A percentile compares a stretch with the other conserved stretches of the same genome.
These are phyloP conservation scores for Fraxinus baroniana DNA, from an alignment of 305 asterid species.

Conservation along the genomic window DNA sequence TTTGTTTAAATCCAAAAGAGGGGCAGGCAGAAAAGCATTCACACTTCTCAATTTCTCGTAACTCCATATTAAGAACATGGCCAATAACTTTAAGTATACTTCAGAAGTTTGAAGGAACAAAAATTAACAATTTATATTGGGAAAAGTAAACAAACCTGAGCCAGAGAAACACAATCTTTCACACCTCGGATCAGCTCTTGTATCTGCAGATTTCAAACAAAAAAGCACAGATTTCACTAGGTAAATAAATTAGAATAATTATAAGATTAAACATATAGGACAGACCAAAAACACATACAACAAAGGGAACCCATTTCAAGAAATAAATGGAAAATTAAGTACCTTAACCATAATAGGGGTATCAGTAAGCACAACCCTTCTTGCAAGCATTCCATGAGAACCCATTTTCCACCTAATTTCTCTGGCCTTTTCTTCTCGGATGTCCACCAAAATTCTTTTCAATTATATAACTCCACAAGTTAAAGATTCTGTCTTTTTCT, in stretches of 20 bases:
- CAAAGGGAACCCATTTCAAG: conserved; percentile 24
- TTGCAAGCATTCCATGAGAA: conserved; percentile 69
- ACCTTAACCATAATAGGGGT: conserved; percentile 97
- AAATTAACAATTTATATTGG: conserved; percentile 32
- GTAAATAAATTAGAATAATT: neutral
- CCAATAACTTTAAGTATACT: conserved; percentile 12
- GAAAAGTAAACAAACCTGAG: conserved; percentile 83
- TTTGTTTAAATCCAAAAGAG: conserved; percentile 1
- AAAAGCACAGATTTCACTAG: conserved; percentile 26
- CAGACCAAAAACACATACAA: neutral
- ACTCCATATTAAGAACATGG: conserved; percentile 27
- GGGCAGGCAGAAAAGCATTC: conserved; percentile 21
- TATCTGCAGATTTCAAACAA: conserved; percentile 54
- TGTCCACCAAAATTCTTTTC: conserved; percentile 22
- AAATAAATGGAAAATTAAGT: conserved; percentile 17
- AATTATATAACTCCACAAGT: conserved; percentile 7
- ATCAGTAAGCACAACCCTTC: conserved; percentile 75
- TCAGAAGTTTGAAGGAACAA: neutral
- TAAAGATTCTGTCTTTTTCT: conserved; percentile 24
- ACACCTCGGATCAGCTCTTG: conserved; percentile 75
- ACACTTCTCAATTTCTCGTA: conserved; percentile 39
- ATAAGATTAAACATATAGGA: neutral
- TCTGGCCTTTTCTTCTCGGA: neutral
- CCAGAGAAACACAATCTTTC: conserved; percentile 78
- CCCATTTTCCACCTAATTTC: conserved; percentile 55